Percentiles rank a stretch among this genome's conserved stretches.
These are phyloP conservation scores for Exophiala sp. DNA, from an alignment of 2,329 filamentous ascomycete species.

Conservation along the genomic window DNA sequence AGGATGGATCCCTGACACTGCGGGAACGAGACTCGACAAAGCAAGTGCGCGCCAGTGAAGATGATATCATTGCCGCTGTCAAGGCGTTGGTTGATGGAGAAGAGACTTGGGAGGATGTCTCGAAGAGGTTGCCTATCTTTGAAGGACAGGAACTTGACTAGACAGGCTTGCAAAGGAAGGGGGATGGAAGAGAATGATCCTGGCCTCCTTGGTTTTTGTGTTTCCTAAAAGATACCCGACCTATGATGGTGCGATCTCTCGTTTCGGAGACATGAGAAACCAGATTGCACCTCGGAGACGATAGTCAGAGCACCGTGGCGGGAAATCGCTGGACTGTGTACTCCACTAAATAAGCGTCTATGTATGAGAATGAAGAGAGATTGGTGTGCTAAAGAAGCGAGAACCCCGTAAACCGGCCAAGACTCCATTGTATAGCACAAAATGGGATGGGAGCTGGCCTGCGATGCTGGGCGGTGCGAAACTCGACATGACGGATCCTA, in stretches of 20 bases:
- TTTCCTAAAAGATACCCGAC: constrained; percentile 14
- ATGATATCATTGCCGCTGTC: constrained; percentile 71
- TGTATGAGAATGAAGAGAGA: neutral
- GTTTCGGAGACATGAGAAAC: constrained; percentile 5
- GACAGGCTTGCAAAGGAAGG: neutral
- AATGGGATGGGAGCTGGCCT: too few species aligned
- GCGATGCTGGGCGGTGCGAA: too few species aligned
- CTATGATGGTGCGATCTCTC: constrained; percentile 25
- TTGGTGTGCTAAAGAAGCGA: too few species aligned
- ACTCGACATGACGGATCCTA: too few species aligned
- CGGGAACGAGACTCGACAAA: constrained; percentile 84
- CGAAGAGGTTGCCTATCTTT: constrained; percentile 74
- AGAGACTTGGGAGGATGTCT: constrained; percentile 64
- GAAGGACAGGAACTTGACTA: constrained; percentile 62
- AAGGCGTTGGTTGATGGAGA: constrained; percentile 57
- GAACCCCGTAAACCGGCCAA: too few species aligned
- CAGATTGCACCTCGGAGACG: constrained; percentile 24
- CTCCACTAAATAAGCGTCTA: constrained; percentile 16
- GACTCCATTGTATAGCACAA: too few species aligned
- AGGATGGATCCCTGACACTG: constrained; percentile 80
- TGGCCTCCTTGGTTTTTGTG: constrained; percentile 6
- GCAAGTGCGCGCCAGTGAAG: constrained; percentile 79
- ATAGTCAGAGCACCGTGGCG: constrained; percentile 27
- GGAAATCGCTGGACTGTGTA: constrained; percentile 26
- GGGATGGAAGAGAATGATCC: neutral